Evolutionary conservation across 257 asterid genomes (phyloP), one percentile per base, ranked within the genome.

Genomic region (Datura wrightii): DNA sequence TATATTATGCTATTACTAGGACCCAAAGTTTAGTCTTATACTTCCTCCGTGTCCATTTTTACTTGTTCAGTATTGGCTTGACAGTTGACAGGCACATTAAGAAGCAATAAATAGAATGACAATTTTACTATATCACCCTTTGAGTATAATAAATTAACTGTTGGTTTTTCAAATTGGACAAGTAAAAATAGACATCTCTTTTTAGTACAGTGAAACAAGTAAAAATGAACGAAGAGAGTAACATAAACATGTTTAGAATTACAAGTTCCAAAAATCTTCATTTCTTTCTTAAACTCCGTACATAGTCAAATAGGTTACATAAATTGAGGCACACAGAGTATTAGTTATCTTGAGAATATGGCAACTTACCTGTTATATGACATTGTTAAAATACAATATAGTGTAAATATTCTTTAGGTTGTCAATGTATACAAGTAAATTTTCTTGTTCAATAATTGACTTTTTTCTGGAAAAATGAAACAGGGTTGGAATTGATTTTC

Each of bases 401-500:
- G 14, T n/a, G 2, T 0, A 70, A 70, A 42, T 8, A 2, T 18
- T 18, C 2, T 42, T 42, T n/a, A 71, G 3, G 42, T 13, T 1
- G 34, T 70, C 36, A 11, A 69, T 62, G 42, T 62, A 62, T 16
- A 8, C 8, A 15, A 69, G 52, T 39, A 24, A 5, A 1, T 54
- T 8, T 14, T 2, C 3, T 44, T 16, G 13, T 19, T 5, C 14
- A 50, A 9, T 69, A 70, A 10, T 71, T 44, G 58, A 72, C 13
- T 11, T 36, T 15, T 10, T 46, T 11, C 11, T 42, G 14, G 3
- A 3, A 10, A 13, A 19, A 62, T 53, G 2, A 50, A 44, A 16
- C 86, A 93, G 97, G 67, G 97, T 92, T 46, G 95, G 94, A 8
- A 92, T 92, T 83, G 94, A 92, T 52, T 59, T 90, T 82, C 97